These are phyloP conservation scores for Lunularia cruciata DNA, from an alignment of 225 moss, liverwort and hornwort species.

Conservation along the genomic window DNA sequence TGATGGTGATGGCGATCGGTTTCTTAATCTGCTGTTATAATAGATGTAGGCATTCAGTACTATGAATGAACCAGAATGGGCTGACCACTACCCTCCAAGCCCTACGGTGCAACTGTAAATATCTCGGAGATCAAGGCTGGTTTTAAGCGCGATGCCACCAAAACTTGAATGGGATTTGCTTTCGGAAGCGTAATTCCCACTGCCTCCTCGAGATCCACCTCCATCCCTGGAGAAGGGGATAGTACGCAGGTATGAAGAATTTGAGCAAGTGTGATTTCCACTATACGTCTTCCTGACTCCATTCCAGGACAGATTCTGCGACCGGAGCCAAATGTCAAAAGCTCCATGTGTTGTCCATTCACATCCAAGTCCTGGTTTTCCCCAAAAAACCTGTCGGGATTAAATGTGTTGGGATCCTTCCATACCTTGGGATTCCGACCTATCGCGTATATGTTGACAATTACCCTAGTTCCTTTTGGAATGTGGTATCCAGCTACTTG, in stretches of 20 bases:
- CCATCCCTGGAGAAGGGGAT: conserved; percentile 11
- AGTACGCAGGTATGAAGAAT: conserved; percentile 42
- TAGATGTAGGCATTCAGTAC: too few relatives aligned
- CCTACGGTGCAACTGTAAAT: too few relatives aligned
- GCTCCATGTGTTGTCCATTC: neutral
- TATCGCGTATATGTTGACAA: conserved; percentile 28
- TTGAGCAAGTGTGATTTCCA: conserved; percentile 29
- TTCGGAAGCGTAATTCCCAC: conserved; percentile 9
- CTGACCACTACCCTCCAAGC: too few relatives aligned
- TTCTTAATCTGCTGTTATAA: too few relatives aligned
- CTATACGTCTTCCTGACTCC: neutral
- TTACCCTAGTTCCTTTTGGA: neutral
- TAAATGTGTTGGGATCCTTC: conserved; percentile 1
- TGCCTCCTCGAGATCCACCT: conserved; percentile 35
- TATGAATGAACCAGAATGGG: too few relatives aligned
- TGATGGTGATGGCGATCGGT: too few relatives aligned
- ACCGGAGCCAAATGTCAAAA: conserved; percentile 26
- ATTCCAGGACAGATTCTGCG: conserved; percentile 26
- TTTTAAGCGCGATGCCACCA: neutral
- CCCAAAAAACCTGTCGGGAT: neutral
- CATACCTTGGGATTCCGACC: conserved; percentile 12
- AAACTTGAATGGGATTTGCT: neutral
- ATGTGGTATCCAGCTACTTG: conserved; percentile 12
- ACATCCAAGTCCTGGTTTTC: too few relatives aligned
- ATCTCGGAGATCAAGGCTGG: too few relatives aligned